Conservation (phyloP, 805 yeast genomes). For the Candida corydali region DNA sequence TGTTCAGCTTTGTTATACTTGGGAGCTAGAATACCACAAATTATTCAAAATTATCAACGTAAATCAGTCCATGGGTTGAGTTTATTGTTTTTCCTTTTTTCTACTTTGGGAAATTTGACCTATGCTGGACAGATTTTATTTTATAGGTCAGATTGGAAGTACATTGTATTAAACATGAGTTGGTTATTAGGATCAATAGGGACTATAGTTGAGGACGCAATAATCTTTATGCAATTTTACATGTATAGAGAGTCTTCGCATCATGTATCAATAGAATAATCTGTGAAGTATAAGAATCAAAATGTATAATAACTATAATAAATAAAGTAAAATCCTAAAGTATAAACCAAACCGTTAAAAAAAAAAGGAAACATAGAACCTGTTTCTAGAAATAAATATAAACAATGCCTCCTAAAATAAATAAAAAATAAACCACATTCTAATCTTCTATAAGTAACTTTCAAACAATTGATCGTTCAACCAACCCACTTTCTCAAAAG, state of each 20-base stretch:
- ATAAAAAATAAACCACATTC: background rate
- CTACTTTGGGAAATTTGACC: conserved; percentile 71
- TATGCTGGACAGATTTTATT: conserved; percentile 70
- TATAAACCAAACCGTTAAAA: conserved; percentile 2
- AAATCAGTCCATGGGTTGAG: conserved; percentile 85
- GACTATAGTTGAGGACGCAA: conserved; percentile 64
- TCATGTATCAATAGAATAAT: conserved; percentile 2
- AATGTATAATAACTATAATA: background rate
- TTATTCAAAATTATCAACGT: conserved; percentile 70
- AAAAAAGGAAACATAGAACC: background rate
- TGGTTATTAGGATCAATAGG: conserved; percentile 81
- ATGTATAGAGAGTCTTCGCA: conserved; percentile 39
- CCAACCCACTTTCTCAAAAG: conserved; percentile 92
- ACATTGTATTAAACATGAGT: conserved; percentile 59
- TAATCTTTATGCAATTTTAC: conserved; percentile 67
- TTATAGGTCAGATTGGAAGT: conserved; percentile 57
- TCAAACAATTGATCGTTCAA: conserved; percentile 70
- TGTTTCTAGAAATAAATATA: conserved; percentile 3
- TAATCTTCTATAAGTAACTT: conserved; percentile 16
- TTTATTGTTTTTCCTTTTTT: conserved; percentile 69
- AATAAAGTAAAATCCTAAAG: background rate
- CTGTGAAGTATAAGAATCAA: background rate
- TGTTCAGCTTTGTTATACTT: conserved; percentile 63
- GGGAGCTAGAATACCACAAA: conserved; percentile 80
- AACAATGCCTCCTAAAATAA: conserved; percentile 3